Conservation (phyloP, 768 basidiomycete species). For the Cyathus striatus region DNA sequence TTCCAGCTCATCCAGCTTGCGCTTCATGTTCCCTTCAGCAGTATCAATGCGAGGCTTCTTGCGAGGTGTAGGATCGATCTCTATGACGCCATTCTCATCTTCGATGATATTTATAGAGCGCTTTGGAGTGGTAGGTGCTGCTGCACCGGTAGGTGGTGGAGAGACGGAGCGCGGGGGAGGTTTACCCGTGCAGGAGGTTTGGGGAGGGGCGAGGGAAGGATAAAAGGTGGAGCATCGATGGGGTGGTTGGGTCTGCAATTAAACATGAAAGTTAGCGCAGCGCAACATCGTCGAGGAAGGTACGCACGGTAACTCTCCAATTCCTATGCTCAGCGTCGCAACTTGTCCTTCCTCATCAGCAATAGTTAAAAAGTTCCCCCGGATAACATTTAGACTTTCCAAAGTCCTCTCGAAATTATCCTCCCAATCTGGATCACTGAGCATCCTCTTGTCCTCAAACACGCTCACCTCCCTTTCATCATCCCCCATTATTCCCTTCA, state of each 20-base stretch:
- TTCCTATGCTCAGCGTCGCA: constrained; percentile 65
- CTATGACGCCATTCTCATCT: constrained; percentile 46
- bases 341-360: constrained; percentile 83
- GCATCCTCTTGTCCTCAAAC: constrained; percentile 79
- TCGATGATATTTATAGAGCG: constrained; percentile 48
- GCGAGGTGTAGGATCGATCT: constrained; percentile 56
- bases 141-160: constrained; percentile 37
- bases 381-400: constrained; percentile 70
- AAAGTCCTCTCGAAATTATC: constrained; percentile 82
- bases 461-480: constrained; percentile 67
- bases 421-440: constrained; percentile 92
- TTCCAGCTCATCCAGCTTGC: constrained; percentile 14
- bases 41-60: constrained; percentile 16
- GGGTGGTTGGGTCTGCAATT: constrained; percentile 50
- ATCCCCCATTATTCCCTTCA: constrained; percentile 60
- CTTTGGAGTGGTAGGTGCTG: constrained; percentile 39
- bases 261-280: constrained; percentile 1
- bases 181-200: constrained; percentile 42
- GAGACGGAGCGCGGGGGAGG: constrained; percentile 23
- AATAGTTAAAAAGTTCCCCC: constrained; percentile 85
- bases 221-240: constrained; percentile 42
- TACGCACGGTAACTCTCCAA: constrained; percentile 72
- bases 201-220: constrained; percentile 65
- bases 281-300: constrained; percentile 7
- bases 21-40: constrained; percentile 3